phyloP scores from a whole-genome alignment of 768 basidiomycete species.

The Roridomyces roridus region DNA sequence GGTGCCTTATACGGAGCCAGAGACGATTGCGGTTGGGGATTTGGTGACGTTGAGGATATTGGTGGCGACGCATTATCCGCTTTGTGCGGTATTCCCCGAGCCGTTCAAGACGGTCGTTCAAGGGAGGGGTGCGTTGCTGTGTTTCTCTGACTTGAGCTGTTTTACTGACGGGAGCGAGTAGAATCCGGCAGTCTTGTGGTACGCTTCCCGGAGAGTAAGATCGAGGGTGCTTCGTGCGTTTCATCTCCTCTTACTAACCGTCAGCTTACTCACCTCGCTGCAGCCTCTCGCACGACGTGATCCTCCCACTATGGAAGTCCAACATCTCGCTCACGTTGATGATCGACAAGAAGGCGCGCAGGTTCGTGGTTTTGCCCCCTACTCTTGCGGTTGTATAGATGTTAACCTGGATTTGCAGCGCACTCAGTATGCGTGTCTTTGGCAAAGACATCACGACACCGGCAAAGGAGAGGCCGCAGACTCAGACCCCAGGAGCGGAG shows the following conservation, averaged over 20 bases:
- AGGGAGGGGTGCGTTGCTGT: slow-evolving; percentile 52
- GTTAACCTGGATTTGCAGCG: slow-evolving; percentile 51
- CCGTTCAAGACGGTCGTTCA: slow-evolving; percentile 63
- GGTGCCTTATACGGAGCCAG: slow-evolving; percentile 78
- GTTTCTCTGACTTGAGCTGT: neutral
- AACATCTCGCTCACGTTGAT: slow-evolving; percentile 86
- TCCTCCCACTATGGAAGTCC: slow-evolving; percentile 97
- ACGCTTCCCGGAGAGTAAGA: slow-evolving; percentile 62
- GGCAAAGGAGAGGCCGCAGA: slow-evolving; percentile 7
- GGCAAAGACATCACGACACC: slow-evolving; percentile 73
- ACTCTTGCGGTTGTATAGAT: neutral
- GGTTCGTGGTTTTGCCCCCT: slow-evolving; percentile 50
- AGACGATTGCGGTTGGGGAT: slow-evolving; percentile 64
- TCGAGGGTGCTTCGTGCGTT: slow-evolving; percentile 61
- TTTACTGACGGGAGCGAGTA: slow-evolving; percentile 30
- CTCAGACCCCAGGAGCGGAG: no score
- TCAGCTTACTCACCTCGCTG: slow-evolving; percentile 6
- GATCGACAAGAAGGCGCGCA: slow-evolving; percentile 97
- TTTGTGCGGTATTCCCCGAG: slow-evolving; percentile 66
- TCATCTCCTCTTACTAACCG: neutral
- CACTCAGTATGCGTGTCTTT: slow-evolving; percentile 85
- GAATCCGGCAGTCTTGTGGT: slow-evolving; percentile 78
- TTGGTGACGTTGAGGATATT: slow-evolving; percentile 66
- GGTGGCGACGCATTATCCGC: slow-evolving; percentile 81
- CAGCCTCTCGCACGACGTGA: slow-evolving; percentile 78